phyloP scores from a whole-genome alignment of 2,329 filamentous ascomycete genomes.

The Xylaria sp. region DNA sequence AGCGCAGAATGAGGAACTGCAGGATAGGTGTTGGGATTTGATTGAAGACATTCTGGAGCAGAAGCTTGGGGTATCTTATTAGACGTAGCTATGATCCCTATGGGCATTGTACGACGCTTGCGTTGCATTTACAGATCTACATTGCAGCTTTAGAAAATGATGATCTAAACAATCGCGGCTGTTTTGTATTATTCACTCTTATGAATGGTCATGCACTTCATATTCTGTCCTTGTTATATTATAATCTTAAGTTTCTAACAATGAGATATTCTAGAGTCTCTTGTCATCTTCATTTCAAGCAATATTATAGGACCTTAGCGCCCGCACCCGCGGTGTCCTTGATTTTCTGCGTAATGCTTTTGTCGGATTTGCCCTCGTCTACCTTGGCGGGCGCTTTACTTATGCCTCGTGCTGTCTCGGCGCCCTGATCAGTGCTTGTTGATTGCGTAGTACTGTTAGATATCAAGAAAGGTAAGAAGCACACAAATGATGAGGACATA shows the following conservation, averaged over 20 bases:
- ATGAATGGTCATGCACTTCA: background rate
- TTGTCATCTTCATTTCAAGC: background rate
- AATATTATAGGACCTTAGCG: background rate
- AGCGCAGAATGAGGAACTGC: slow-evolving; percentile 56
- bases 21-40: slow-evolving; percentile 58
- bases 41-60: slow-evolving; percentile 57
- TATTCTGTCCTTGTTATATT: background rate
- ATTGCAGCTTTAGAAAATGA: background rate
- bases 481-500: background rate
- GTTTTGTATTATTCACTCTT: too few species aligned
- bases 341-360: background rate
- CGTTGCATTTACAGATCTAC: background rate
- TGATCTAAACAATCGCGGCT: too few species aligned
- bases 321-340: slow-evolving; percentile 3
- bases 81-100: background rate
- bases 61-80: slow-evolving; percentile 46
- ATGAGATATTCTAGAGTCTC: background rate
- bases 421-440: background rate
- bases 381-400: background rate
- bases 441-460: slow-evolving; percentile 1
- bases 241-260: background rate
- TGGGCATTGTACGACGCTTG: background rate
- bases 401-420: background rate
- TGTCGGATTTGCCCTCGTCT: background rate
- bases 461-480: background rate